These are phyloP conservation scores for Clarireedia hainanense DNA, from an alignment of 2,329 filamentous ascomycete species.

Conservation along the genomic window DNA sequence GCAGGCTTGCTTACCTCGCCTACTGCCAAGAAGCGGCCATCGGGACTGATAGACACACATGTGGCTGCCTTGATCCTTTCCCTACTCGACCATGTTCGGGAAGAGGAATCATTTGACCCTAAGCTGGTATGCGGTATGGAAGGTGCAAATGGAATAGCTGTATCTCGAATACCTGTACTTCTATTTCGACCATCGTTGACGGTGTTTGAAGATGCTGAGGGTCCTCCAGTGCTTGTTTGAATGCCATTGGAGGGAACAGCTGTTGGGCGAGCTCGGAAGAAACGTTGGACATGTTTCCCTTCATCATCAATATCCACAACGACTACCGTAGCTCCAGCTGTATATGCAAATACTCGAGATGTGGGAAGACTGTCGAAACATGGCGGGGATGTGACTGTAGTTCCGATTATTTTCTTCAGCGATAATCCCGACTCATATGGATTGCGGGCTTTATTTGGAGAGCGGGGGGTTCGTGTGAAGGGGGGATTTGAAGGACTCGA, in stretches of 20 bases:
- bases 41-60: constrained; percentile 78
- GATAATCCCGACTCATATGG: constrained; percentile 54
- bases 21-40: constrained; percentile 81
- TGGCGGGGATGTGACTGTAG: constrained; percentile 75
- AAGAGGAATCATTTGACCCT: constrained; percentile 57
- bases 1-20: constrained; percentile 58
- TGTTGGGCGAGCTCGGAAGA: constrained; percentile 79
- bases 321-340: constrained; percentile 88
- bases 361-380: constrained; percentile 76
- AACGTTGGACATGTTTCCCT: constrained; percentile 62
- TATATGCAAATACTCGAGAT: constrained; percentile 71
- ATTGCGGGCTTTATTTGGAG: constrained; percentile 43
- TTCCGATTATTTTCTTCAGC: constrained; percentile 80
- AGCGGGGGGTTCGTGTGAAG: constrained; percentile 54
- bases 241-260: constrained; percentile 55
- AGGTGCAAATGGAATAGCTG: constrained; percentile 30
- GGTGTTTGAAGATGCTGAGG: constrained; percentile 46
- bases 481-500: constrained; percentile 73
- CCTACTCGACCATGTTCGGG: constrained; percentile 76
- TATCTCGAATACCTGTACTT: constrained; percentile 42
- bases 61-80: constrained; percentile 93
- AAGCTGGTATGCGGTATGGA: constrained; percentile 29
- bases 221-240: constrained; percentile 45
- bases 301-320: constrained; percentile 71
- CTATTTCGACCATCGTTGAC: constrained; percentile 56